These are phyloP conservation scores for Viola pubescens DNA, from an alignment of 441 rosid genomes.

Conservation along the genomic window DNA sequence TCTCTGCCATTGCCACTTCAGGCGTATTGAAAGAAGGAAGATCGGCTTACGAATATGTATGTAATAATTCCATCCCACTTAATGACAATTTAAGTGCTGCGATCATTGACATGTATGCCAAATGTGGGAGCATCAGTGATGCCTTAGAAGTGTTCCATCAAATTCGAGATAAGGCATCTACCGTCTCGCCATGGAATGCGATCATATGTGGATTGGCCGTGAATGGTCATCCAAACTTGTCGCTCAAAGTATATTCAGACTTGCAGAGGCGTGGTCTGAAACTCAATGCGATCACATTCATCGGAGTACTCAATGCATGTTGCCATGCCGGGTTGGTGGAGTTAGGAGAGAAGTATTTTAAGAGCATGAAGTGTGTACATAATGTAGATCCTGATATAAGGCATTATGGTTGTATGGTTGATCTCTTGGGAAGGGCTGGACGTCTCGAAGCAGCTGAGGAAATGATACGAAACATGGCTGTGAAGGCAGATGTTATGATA, in stretches of 20 bases:
- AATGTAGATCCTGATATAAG: constrained; percentile 39
- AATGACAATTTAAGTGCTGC: constrained; percentile 65
- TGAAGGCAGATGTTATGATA: constrained; percentile 50
- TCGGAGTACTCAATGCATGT: constrained; percentile 72
- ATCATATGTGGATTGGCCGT: constrained; percentile 69
- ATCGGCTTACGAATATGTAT: constrained; percentile 49
- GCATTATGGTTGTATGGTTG: constrained; percentile 65
- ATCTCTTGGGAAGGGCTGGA: constrained; percentile 58
- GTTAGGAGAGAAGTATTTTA: constrained; percentile 47
- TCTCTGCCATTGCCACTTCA: constrained; percentile 52
- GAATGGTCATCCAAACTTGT: constrained; percentile 59
- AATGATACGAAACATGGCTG: constrained; percentile 45
- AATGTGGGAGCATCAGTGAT: constrained; percentile 64
- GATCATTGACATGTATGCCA: constrained; percentile 80
- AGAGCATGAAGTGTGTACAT: constrained; percentile 42
- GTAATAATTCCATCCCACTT: constrained; percentile 32
- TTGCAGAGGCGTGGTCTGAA: constrained; percentile 40
- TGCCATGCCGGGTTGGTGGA: constrained; percentile 65
- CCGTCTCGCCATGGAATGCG: constrained; percentile 82
- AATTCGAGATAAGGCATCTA: constrained; percentile 30
- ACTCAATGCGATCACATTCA: constrained; percentile 60
- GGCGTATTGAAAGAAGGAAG: constrained; percentile 56
- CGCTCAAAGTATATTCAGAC: constrained; percentile 50
- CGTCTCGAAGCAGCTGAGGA: constrained; percentile 42
- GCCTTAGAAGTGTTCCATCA: constrained; percentile 51